A percentile compares a stretch with the other conserved stretches of the same genome.
Evolutionary conservation across 306 rosid genomes (phyloP).

Genomic region (Cucumis cinereus): DNA sequence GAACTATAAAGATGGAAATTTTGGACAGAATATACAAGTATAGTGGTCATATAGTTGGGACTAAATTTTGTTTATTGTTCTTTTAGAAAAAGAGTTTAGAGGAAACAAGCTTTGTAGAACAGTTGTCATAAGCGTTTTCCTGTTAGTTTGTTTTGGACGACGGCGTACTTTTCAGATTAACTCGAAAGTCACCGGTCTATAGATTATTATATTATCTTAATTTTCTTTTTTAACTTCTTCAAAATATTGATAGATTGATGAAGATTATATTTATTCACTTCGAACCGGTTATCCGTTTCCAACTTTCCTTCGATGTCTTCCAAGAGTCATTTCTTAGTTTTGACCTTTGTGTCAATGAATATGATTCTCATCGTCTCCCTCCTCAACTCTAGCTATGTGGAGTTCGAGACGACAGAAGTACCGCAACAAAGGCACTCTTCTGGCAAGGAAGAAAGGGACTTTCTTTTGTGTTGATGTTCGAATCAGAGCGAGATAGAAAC

Average conservation of each 20-base stretch:
- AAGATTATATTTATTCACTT: not conserved
- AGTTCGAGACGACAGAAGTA: constrained; percentile 38
- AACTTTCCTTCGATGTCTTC: not conserved
- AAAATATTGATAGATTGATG: not conserved
- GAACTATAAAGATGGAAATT: not conserved
- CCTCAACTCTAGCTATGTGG: constrained; percentile 55
- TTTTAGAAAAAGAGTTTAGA: not conserved
- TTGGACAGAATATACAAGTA: not conserved
- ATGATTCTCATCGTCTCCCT: constrained; percentile 10
- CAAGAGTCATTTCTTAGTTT: not conserved
- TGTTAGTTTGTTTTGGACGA: not conserved
- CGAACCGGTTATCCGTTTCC: not conserved
- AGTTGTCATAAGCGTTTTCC: not conserved
- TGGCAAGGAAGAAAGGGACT: constrained; percentile 95
- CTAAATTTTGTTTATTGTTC: not conserved
- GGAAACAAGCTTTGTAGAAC: not conserved
- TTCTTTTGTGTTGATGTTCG: constrained; percentile 63
- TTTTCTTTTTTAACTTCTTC: not conserved
- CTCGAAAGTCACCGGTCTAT: not conserved
- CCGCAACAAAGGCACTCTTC: constrained; percentile 55
- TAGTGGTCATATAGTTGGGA: not conserved
- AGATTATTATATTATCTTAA: not conserved
- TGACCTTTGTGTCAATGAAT: not conserved
- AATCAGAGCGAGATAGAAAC: constrained; percentile 81
- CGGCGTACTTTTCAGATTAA: not conserved